Evolutionary conservation across 164 flowering plant species (phyloP).

Genomic region (Cinnamomum micranthum): DNA sequence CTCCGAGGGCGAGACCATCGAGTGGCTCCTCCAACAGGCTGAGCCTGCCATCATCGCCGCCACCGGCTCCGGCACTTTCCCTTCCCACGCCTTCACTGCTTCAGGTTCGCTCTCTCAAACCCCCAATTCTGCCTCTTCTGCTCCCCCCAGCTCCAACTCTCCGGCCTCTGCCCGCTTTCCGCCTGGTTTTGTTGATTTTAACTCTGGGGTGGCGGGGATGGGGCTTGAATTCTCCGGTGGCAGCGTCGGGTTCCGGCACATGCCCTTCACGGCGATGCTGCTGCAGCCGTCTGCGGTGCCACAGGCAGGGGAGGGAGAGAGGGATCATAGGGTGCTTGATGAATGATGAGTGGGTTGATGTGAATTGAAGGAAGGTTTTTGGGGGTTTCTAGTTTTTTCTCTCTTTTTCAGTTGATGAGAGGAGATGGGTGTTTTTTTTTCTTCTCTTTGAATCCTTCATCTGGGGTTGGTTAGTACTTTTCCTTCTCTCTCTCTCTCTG

Average conservation of each 20-base stretch:
- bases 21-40: slow-evolving; percentile 63
- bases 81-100: slow-evolving; percentile 18
- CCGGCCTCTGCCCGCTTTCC: not conserved
- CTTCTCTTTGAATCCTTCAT: no score
- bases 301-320: slow-evolving; percentile 19
- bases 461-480: not conserved
- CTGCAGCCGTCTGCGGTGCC: slow-evolving; percentile 33
- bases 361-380: not conserved
- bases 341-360: not conserved
- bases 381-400: not conserved
- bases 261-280: slow-evolving; percentile 62
- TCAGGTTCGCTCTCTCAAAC: slow-evolving; percentile 11
- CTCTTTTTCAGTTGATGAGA: not conserved
- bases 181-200: slow-evolving; percentile 24
- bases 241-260: slow-evolving; percentile 33
- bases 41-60: slow-evolving; percentile 57
- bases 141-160: slow-evolving; percentile 6
- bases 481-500: no score
- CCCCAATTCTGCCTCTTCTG: slow-evolving; percentile 5
- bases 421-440: not conserved
- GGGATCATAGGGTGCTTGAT: not conserved
- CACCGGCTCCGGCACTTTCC: slow-evolving; percentile 46
- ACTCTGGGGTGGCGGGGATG: slow-evolving; percentile 29
- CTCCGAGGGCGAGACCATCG: slow-evolving; percentile 63
- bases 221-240: slow-evolving; percentile 2